phyloP scores from a whole-genome alignment of 441 rosid species.

The Euphorbia celastroides region DNA sequence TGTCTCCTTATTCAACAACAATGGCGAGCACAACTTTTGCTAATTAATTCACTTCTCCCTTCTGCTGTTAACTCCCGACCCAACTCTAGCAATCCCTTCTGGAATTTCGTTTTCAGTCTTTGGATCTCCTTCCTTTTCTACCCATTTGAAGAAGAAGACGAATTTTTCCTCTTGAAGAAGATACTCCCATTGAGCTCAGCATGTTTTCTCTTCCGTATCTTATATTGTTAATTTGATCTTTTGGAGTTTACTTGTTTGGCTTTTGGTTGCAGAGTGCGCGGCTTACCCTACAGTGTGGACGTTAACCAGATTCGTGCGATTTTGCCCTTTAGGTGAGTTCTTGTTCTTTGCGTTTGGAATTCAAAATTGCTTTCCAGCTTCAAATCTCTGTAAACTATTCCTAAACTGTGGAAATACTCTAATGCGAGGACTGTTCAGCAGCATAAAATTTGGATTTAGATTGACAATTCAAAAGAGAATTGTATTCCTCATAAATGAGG shows the following conservation, averaged over 20 bases:
- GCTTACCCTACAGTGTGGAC: conserved; percentile 89
- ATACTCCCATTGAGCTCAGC: conserved; percentile 69
- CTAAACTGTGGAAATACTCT: too few relatives aligned
- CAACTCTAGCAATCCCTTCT: not conserved
- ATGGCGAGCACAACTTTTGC: conserved; percentile 33
- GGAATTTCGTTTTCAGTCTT: conserved; percentile 19
- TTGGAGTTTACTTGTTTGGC: too few relatives aligned
- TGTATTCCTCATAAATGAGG: too few relatives aligned
- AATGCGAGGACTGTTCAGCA: too few relatives aligned
- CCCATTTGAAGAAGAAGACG: conserved; percentile 16
- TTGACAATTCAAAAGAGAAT: too few relatives aligned
- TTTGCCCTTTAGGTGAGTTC: conserved; percentile 68
- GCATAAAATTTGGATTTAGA: too few relatives aligned
- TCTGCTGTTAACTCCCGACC: conserved; percentile 13
- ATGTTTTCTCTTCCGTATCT: not conserved
- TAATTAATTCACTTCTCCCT: conserved; percentile 34
- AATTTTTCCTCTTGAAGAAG: conserved; percentile 19
- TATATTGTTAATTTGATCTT: not conserved
- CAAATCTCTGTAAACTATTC: too few relatives aligned
- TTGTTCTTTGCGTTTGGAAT: too few relatives aligned
- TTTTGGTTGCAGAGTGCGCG: conserved; percentile 38
- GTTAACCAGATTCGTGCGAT: conserved; percentile 83
- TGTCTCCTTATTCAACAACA: not conserved
- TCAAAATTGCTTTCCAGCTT: too few relatives aligned
- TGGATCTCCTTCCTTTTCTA: conserved; percentile 25